phyloP scores from a whole-genome alignment of 768 basidiomycete species.

The Polyporus arcularius region DNA sequence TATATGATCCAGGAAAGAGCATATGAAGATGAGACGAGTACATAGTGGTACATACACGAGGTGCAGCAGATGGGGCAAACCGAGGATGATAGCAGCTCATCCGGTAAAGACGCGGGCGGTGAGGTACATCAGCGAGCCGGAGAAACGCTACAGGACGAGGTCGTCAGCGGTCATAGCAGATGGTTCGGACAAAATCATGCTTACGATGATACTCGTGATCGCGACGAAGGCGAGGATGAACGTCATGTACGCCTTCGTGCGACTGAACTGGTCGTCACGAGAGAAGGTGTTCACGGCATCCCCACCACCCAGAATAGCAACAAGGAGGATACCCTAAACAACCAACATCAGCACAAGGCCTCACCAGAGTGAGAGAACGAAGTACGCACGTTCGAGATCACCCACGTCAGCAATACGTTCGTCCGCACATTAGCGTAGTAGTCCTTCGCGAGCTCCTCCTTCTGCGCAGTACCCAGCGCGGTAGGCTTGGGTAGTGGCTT shows the following conservation, averaged over 20 bases:
- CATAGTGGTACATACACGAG: conserved; percentile 12
- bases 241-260: conserved; percentile 74
- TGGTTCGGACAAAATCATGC: conserved; percentile 13
- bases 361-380: not conserved
- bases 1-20: conserved; percentile 1
- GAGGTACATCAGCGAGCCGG: conserved; percentile 59
- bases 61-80: not conserved
- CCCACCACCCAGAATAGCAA: conserved; percentile 67
- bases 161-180: conserved; percentile 19
- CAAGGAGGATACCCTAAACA: conserved; percentile 63
- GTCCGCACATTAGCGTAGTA: conserved; percentile 89
- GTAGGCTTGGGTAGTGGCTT: conserved; percentile 44
- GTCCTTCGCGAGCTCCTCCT: conserved; percentile 74
- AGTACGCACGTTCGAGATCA: conserved; percentile 71
- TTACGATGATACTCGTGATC: conserved; percentile 66
- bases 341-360: not conserved
- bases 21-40: not conserved
- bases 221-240: conserved; percentile 84
- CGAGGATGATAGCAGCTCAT: conserved; percentile 20
- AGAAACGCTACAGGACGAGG: conserved; percentile 45
- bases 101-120: conserved; percentile 54
- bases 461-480: conserved; percentile 53
- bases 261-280: conserved; percentile 43
- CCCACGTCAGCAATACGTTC: conserved; percentile 82
- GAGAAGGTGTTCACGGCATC: conserved; percentile 63